Conservation (phyloP, 352 stramenopile species). For the Globisporangium paddicum region DNA sequence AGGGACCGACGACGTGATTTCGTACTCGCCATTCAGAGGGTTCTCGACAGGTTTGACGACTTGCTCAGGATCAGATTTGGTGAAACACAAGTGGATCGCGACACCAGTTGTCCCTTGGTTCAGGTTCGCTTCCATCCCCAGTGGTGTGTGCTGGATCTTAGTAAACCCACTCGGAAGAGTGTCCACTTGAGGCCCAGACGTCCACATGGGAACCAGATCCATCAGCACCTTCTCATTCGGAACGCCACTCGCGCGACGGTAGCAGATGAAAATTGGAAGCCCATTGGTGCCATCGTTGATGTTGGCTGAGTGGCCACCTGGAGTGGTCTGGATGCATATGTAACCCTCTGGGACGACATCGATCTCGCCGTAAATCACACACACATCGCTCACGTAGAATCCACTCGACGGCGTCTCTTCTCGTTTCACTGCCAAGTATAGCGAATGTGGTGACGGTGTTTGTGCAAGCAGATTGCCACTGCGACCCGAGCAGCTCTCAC, state of each 20-base stretch:
- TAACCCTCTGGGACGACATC: conserved; percentile 78
- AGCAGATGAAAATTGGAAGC: conserved; percentile 84
- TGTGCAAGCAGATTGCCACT: conserved; percentile 71
- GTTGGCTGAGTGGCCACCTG: conserved; percentile 65
- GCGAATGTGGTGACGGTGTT: conserved; percentile 58
- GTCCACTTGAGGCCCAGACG: conserved; percentile 55
- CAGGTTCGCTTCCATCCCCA: conserved; percentile 86
- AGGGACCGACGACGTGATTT: conserved; percentile 35
- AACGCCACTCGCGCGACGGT: conserved; percentile 24
- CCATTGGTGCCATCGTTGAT: conserved; percentile 75
- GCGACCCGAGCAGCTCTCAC: conserved; percentile 65
- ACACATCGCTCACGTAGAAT: conserved; percentile 63
- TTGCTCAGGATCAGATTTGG: conserved; percentile 47
- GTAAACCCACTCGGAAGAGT: conserved; percentile 62
- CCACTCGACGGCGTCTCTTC: conserved; percentile 40
- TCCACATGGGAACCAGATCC: conserved; percentile 76
- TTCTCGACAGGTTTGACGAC: conserved; percentile 61
- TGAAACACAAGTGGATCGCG: conserved; percentile 70
- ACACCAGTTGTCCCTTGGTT: conserved; percentile 75
- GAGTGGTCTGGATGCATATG: conserved; percentile 66
- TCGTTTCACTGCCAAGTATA: conserved; percentile 74
- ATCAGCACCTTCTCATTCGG: conserved; percentile 52
- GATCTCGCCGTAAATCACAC: conserved; percentile 84
- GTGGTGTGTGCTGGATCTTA: conserved; percentile 82
- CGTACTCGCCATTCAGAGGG: conserved; percentile 73